Evolutionary conservation across 306 rosid species (phyloP), one percentile per base, ranked within the genome.

Genomic region (Lotus japonicus): DNA sequence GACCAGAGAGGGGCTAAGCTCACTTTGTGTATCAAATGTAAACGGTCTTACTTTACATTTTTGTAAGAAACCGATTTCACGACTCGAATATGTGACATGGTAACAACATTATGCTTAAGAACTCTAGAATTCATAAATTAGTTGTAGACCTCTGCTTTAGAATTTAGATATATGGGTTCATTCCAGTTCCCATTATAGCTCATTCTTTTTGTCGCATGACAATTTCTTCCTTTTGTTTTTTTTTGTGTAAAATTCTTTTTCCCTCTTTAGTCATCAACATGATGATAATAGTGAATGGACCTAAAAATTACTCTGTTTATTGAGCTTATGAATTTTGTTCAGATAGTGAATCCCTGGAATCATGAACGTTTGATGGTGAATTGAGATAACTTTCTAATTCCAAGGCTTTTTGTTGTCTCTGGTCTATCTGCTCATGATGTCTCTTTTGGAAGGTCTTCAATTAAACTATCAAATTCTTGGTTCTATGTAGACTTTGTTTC

Each of bases 171-270:
- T n/a, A n/a, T n/a, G n/a, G 98, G 98, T 41, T 92, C 98, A 8
- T 92, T 92, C 80, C 77, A 81, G 64, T 92, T 92, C 74, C 96
- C 98, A 5, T 92, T 75, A 84, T 71, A 66, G 66, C 33, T 48
- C 49, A 80, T 73, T 66, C 72, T 62, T 76, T 82, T 63, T 62
- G 46, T 23, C 65, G 63, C 31, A 50, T 58, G 50, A 58, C 11
- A 6, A 12, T 53, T 26, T 57, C 73, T 79, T 49, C 66, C 74
- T 74, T 51, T n/a, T n/a, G n/a, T 71, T 68, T 3, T 26, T 26
- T 26, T 23, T 46, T 64, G 38, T 17, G 53, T 73, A 44, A 23
- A 55, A 56, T 81, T 82, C 38, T 70, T 78, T 76, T 73, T 58
- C n/a, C 3, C 45, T 14, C 45, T 43, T 31, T 4, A 44, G 18